Evolutionary conservation across 192 early-diverging fungal species (phyloP), one percentile per base, ranked within the genome.

Genomic region (Dispira parvispora): DNA sequence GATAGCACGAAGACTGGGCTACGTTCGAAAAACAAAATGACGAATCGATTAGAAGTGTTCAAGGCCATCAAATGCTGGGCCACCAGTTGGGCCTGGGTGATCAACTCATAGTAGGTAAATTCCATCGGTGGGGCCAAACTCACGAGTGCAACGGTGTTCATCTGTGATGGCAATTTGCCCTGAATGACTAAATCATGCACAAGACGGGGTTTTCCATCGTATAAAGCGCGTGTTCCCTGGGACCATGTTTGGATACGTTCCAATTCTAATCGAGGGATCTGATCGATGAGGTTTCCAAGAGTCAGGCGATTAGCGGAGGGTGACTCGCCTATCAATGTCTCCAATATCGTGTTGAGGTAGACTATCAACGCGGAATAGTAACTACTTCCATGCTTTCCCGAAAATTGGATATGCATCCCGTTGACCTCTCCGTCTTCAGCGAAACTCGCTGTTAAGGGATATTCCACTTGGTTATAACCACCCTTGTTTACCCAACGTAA

Each of bases 361-460:
- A 5, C 25, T 12, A 61, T 9, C n/a, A n/a, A 3, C 8, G 43
- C 8, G 16, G 58, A 42, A 25, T 61, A 61, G 18, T 25, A 32
- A 1, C 43, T 10, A n/a, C n/a, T 38, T 21, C 53, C 21, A 21
- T 61, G 26, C n/a, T 20, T 43, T 14, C 26, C 10, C 8, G 23
- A 45, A 0, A 45, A 10, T 16, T 32, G 18, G 20, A 61, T 43
- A n/a, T 43, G n/a, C 0, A 16, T 8, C 13, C 11, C 38, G n/a
- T 9, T 11, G 3, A 20, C 2, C 0, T 44, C 58, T 38, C 43
- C 43, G 8, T 25, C 8, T n/a, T 61, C 58, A 13, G 18, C 23
- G n/a, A 61, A 61, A n/a, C 43, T 12, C 43, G n/a, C 43, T 14
- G 58, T 61, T n/a, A 32, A 44, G 28, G 58, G 26, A 43, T 61